Conservation (phyloP, 2,329 filamentous ascomycete genomes). For the Ophiostoma piceae region DNA sequence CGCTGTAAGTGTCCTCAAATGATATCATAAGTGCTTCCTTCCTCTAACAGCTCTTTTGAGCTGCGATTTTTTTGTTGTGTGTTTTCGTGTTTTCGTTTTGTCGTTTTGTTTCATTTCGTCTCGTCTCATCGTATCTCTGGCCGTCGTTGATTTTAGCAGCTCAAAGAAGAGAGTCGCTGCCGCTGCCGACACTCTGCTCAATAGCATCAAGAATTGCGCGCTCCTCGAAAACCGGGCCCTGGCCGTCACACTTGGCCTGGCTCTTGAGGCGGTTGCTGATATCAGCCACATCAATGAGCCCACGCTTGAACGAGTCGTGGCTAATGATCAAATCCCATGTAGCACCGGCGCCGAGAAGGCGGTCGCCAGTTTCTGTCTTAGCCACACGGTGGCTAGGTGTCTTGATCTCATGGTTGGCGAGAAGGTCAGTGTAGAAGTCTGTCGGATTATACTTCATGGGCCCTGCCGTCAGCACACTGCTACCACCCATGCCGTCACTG, state of each 20-base stretch:
- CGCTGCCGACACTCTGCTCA: constrained; percentile 68
- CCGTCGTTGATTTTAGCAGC: not conserved
- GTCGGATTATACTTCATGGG: constrained; percentile 67
- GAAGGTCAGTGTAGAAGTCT: constrained; percentile 62
- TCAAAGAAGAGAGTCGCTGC: constrained; percentile 66
- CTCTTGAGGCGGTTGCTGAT: constrained; percentile 75
- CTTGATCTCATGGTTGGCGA: constrained; percentile 58
- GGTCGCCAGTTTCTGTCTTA: constrained; percentile 60
- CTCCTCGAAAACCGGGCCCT: constrained; percentile 84
- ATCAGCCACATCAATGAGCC: constrained; percentile 72
- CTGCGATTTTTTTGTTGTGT: not conserved
- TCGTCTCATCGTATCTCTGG: not conserved
- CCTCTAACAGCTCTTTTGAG: not conserved
- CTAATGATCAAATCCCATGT: constrained; percentile 87
- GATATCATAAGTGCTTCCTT: constrained; percentile 12
- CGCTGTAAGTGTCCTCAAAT: constrained; percentile 4
- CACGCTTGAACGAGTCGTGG: constrained; percentile 70
- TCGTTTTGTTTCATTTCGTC: not conserved
- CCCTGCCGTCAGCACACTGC: constrained; percentile 53
- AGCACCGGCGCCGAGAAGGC: constrained; percentile 66
- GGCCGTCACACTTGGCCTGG: constrained; percentile 74
- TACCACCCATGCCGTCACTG: constrained; percentile 40
- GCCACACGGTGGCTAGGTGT: constrained; percentile 63
- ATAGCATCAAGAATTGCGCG: constrained; percentile 67
- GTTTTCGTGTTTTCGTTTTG: not conserved